Percentiles rank a stretch among this genome's conserved stretches.
These are phyloP conservation scores for Xylariomycetidae sp. DNA, from an alignment of 2,329 filamentous ascomycete genomes.

Conservation along the genomic window DNA sequence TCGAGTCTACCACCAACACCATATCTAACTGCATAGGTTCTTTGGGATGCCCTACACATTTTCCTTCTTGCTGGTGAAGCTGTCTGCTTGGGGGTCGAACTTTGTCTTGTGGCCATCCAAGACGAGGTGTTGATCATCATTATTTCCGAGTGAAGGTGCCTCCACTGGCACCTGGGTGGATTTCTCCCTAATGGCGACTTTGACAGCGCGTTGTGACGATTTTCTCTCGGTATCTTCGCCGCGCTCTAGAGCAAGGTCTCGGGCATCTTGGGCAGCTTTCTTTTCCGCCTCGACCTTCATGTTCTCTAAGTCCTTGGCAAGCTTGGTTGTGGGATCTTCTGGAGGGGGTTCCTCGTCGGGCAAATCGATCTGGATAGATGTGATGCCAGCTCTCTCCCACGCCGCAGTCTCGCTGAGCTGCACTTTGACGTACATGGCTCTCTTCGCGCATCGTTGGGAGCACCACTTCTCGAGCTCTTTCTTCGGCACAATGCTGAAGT, in stretches of 20 bases:
- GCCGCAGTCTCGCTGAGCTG: slow-evolving; percentile 81
- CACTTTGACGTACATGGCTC: slow-evolving; percentile 79
- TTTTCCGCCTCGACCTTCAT: slow-evolving; percentile 10
- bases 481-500: slow-evolving; percentile 62
- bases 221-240: slow-evolving; percentile 18
- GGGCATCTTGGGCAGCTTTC: slow-evolving; percentile 21
- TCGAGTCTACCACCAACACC: no score
- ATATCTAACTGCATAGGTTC: neutral
- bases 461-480: slow-evolving; percentile 84
- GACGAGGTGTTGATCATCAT: slow-evolving; percentile 34
- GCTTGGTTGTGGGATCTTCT: slow-evolving; percentile 4
- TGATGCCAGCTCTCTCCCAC: slow-evolving; percentile 67
- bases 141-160: slow-evolving; percentile 31
- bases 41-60: neutral
- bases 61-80: slow-evolving; percentile 10
- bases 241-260: slow-evolving; percentile 25
- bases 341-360: slow-evolving; percentile 57
- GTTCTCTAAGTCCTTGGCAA: slow-evolving; percentile 11
- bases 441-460: slow-evolving; percentile 67
- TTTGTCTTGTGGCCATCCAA: slow-evolving; percentile 47
- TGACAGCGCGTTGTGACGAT: slow-evolving; percentile 34
- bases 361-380: slow-evolving; percentile 52
- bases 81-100: slow-evolving; percentile 23
- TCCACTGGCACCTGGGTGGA: slow-evolving; percentile 32
- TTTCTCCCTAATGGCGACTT: slow-evolving; percentile 48